phyloP scores from a whole-genome alignment of 2,329 filamentous ascomycete species.

The Grosmannia serpens region DNA sequence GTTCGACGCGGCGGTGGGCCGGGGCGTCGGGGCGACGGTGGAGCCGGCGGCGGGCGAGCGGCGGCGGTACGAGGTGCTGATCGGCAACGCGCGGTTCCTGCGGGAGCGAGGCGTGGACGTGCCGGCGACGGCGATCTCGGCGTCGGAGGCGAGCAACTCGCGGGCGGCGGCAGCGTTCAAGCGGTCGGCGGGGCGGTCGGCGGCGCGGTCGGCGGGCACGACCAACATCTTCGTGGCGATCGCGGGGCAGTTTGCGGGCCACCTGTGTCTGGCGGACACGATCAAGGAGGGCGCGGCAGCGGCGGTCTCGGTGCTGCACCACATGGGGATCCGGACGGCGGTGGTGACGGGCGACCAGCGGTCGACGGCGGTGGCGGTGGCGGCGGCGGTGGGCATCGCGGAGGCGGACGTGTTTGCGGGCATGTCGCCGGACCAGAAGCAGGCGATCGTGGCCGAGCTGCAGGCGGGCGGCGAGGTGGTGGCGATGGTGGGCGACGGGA shows the following conservation, averaged over 20 bases:
- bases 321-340: slow-evolving; percentile 75
- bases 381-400: slow-evolving; percentile 69
- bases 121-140: slow-evolving; percentile 49
- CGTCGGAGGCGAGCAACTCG: slow-evolving; percentile 47
- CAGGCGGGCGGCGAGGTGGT: slow-evolving; percentile 67
- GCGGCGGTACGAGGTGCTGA: slow-evolving; percentile 63
- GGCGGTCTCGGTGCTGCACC: slow-evolving; percentile 68
- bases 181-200: slow-evolving; percentile 15
- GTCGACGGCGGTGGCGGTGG: slow-evolving; percentile 74
- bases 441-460: slow-evolving; percentile 66
- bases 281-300: slow-evolving; percentile 81
- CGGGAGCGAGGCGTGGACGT: slow-evolving; percentile 57
- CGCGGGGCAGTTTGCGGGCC: slow-evolving; percentile 67
- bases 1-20: slow-evolving; percentile 73
- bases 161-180: slow-evolving; percentile 20
- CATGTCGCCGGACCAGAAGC: slow-evolving; percentile 87
- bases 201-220: slow-evolving; percentile 47
- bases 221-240: slow-evolving; percentile 91
- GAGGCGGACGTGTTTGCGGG: slow-evolving; percentile 67
- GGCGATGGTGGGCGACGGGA: slow-evolving; percentile 96
- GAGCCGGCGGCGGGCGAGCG: slow-evolving; percentile 63
- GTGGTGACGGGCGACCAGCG: slow-evolving; percentile 91
- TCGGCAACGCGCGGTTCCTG: slow-evolving; percentile 75
- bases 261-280: slow-evolving; percentile 75
- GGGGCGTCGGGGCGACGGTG: slow-evolving; percentile 71